Percentiles rank a stretch among this genome's conserved stretches.
Evolutionary conservation across 768 basidiomycete species (phyloP).

Genomic region (Trametes villosa): DNA sequence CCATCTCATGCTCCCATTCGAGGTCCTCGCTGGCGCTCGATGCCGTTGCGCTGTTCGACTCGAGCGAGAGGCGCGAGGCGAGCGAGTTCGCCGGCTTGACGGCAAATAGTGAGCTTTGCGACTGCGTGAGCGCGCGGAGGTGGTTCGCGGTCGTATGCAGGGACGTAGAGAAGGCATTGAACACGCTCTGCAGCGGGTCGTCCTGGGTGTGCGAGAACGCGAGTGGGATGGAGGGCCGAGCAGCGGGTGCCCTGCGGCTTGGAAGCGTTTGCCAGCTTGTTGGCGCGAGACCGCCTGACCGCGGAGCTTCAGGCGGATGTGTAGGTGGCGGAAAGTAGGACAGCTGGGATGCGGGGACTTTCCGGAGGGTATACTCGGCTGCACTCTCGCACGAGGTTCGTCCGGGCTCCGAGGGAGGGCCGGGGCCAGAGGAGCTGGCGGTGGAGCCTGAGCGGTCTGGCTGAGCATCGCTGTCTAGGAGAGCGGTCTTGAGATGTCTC

Average conservation of each 20-base stretch:
- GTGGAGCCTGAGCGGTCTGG: neutral
- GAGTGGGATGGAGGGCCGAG: conserved; percentile 5
- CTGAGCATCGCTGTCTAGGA: conserved; percentile 6
- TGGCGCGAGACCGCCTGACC: neutral
- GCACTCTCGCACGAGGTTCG: neutral
- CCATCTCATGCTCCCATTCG: conserved; percentile 35
- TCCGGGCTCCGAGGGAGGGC: neutral
- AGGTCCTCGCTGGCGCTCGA: conserved; percentile 33
- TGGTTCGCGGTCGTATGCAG: conserved; percentile 12
- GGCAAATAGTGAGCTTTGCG: conserved; percentile 24
- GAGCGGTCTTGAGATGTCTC: conserved; percentile 34
- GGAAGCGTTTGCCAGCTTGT: conserved; percentile 3
- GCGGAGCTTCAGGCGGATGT: neutral
- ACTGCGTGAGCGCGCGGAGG: conserved; percentile 7
- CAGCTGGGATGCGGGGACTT: conserved; percentile 37
- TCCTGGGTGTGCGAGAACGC: conserved; percentile 8
- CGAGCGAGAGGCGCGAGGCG: conserved; percentile 29
- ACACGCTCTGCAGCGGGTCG: conserved; percentile 7
- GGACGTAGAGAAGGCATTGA: conserved; percentile 13
- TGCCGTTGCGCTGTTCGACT: conserved; percentile 29
- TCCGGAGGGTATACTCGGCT: conserved; percentile 30
- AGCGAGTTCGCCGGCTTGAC: conserved; percentile 9
- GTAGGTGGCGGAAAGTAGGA: conserved; percentile 38
- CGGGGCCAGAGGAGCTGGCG: neutral
- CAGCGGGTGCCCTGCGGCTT: neutral